A percentile compares a stretch with the other conserved stretches of the same genome.
Conservation (phyloP, 1,284 basidiomycete species). For the Agaricales sp. region DNA sequence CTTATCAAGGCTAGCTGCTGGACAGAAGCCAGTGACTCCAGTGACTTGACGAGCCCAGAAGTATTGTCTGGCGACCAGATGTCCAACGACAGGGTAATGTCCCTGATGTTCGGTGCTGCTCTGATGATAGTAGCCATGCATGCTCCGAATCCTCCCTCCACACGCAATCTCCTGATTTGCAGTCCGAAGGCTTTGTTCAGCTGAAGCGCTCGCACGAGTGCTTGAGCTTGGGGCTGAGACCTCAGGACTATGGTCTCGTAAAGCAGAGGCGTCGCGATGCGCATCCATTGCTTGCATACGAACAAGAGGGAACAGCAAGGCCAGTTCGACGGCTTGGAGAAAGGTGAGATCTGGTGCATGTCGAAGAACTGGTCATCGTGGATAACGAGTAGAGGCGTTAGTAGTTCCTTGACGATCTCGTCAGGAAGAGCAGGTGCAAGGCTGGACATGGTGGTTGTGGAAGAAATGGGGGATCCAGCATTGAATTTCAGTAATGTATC, state of each 20-base stretch:
- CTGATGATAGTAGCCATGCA: background rate
- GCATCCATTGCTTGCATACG: background rate
- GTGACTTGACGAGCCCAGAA: background rate
- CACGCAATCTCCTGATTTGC: background rate
- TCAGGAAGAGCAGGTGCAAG: too few species aligned
- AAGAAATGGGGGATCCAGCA: too few species aligned
- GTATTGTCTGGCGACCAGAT: conserved; percentile 4
- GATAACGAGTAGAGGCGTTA: background rate
- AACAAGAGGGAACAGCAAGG: background rate
- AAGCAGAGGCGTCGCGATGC: background rate
- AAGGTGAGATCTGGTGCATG: background rate
- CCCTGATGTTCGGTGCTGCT: background rate
- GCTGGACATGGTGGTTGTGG: too few species aligned
- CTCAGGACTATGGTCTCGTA: too few species aligned
- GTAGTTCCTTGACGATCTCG: background rate
- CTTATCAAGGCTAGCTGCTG: background rate
- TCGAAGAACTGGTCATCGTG: background rate
- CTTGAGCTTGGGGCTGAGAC: background rate
- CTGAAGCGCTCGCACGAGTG: background rate
- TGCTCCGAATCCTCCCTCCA: background rate
- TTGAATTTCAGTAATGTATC: too few species aligned
- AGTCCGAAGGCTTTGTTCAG: background rate
- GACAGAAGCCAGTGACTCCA: background rate
- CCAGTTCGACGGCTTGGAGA: background rate
- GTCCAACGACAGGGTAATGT: conserved; percentile 15